Evolutionary conservation across 1,139 yeast genomes (phyloP).

Genomic region (Diutina pseudorugosa): DNA sequence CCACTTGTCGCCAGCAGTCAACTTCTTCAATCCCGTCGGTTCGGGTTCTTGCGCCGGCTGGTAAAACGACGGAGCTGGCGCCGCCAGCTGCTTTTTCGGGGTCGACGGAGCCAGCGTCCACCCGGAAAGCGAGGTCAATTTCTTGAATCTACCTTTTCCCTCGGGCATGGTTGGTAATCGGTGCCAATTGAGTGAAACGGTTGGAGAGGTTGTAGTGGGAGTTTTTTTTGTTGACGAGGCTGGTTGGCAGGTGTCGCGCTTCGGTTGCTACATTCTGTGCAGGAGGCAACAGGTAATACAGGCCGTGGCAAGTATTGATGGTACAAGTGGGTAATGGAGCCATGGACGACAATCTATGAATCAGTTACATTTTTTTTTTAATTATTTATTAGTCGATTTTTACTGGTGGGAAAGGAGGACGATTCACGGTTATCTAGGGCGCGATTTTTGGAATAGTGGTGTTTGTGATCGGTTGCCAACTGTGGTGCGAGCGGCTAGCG

Average conservation of each 20-base stretch:
- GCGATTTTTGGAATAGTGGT: too few relatives aligned
- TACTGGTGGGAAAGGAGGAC: neutral
- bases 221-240: neutral
- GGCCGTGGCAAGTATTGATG: too few relatives aligned
- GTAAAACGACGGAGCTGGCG: neutral
- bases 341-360: too few relatives aligned
- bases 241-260: neutral
- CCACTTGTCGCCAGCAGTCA: neutral
- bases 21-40: neutral
- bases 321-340: too few relatives aligned
- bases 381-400: too few relatives aligned
- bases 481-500: neutral
- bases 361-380: too few relatives aligned
- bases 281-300: neutral
- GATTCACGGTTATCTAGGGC: too few relatives aligned
- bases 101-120: conserved; percentile 42
- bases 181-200: neutral
- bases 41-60: neutral
- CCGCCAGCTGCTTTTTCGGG: conserved; percentile 8
- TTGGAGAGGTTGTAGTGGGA: neutral
- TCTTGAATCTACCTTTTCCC: conserved; percentile 18
- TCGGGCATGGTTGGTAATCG: neutral
- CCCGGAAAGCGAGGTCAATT: conserved; percentile 23
- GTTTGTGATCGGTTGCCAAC: neutral
- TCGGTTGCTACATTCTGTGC: neutral